A percentile compares a stretch with the other conserved stretches of the same genome.
phyloP scores from a whole-genome alignment of 192 early-diverging fungal species.

The Coemansia sp. region DNA sequence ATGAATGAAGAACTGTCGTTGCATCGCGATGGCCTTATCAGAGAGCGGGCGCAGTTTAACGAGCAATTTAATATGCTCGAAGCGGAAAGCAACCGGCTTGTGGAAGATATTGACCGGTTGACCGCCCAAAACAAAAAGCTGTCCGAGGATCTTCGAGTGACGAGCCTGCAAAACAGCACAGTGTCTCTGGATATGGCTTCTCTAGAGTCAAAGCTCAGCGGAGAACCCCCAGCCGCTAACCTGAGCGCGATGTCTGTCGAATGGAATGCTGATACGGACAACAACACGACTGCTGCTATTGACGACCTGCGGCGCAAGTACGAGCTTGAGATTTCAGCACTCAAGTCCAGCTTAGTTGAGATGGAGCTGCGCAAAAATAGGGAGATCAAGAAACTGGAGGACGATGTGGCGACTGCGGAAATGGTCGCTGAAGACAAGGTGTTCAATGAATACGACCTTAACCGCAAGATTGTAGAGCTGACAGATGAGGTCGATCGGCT shows the following conservation, averaged over 20 bases:
- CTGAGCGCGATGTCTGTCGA: background rate
- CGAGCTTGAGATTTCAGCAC: conserved; percentile 53
- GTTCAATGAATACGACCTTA: conserved; percentile 70
- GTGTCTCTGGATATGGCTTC: conserved; percentile 47
- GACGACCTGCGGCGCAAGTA: conserved; percentile 55
- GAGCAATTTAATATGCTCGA: conserved; percentile 63
- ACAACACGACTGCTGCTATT: conserved; percentile 13
- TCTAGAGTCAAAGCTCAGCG: conserved; percentile 25
- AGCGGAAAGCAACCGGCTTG: conserved; percentile 68
- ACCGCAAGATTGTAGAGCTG: conserved; percentile 61
- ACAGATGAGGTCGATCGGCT: conserved; percentile 55
- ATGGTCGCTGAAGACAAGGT: conserved; percentile 72
- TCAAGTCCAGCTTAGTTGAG: conserved; percentile 56
- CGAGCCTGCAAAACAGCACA: conserved; percentile 53
- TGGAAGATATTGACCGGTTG: conserved; percentile 75
- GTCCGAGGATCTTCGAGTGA: conserved; percentile 43
- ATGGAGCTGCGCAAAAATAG: conserved; percentile 61
- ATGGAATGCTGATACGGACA: background rate
- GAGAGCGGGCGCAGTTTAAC: conserved; percentile 24
- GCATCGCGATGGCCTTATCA: conserved; percentile 43
- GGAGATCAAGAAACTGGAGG: conserved; percentile 61
- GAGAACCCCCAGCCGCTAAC: conserved; percentile 1
- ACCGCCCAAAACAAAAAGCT: conserved; percentile 59
- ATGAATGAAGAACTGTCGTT: conserved; percentile 61
- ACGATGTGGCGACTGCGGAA: conserved; percentile 67